Base-by-base conservation (phyloP, 768 basidiomycete genomes). In the Termitomyces sp. region DNA sequence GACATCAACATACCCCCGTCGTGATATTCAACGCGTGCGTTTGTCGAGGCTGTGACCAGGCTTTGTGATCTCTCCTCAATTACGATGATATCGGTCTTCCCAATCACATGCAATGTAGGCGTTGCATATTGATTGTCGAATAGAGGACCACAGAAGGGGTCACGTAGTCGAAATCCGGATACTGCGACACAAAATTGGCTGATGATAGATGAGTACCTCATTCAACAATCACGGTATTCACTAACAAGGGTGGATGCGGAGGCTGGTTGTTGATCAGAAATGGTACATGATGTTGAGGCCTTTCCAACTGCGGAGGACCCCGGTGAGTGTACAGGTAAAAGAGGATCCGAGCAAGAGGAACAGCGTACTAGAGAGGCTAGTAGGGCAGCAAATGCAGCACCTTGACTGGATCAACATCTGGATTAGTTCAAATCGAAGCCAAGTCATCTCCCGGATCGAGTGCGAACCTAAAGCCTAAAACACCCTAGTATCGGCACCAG, bases 101-200 rank as follows among this genome's bases (percentile, higher is more conserved):
- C 93, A 8, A 92, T 70, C 16, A 94, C 76, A 67, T 93, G 91
- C 22, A 95, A 71, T 0, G 89, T 91, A 3, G 84, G 89, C 9
- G 93, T 94, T 22, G 76, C 69, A 65, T 83, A 87, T 22, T 75
- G 76, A 9, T 75, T 67, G 4, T 74, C 71, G 63, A 85, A 85
- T 50, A 89, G 71, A 6, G 74, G 63, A 26, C 76, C 75, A 32
- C 79, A 74, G 39, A 86, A 67, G 26, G 83, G 76, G 55, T 77
- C 80, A 33, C 65, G 77, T 68, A 68, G 79, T 57, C 78, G 77
- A 74, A 91, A 93, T 0, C 91, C 92, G 10, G 88, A 83, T 1
- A 88, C 83, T n/a, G 86, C 72, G 26, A 93, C 74, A 61, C 89
- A 91, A 63, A 92, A 93, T 66, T 84, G 68, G 53, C 89, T 91